Evolutionary conservation across 495 filamentous ascomycete genomes (phyloP), one percentile per base, ranked within the genome.

Genomic region (Annulohypoxylon stygium): DNA sequence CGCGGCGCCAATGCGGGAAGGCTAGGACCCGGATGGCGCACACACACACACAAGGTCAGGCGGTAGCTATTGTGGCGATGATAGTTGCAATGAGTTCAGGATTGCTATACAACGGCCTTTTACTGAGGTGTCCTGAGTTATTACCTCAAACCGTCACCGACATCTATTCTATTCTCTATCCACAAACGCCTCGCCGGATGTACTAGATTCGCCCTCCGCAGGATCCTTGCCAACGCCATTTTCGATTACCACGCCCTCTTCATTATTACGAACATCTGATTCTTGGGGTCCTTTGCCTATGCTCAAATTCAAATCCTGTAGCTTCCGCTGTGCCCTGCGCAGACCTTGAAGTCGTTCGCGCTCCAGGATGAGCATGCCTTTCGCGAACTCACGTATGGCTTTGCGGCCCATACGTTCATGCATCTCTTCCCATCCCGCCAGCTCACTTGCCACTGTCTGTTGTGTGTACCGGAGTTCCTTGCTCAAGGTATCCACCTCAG

Each of bases 361-460:
- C 81, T 99, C 97, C 36, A 85, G 81, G 6, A 95, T 87, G 37
- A 98, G 81, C 85, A 93, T 93, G 61, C 90, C 89, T 80, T 85
- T 89, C 39, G 92, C 95, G 74, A 97, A 88, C 14, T 92, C 87
- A 68, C 85, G 87, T 41, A 98, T 89, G 3, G 92, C 92, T 70
- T 87, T 89, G 30, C 89, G 83, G 2, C 92, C 94, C 81, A 93
- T 87, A 71, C 88, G 89, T 72, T 91, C 93, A 59, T 94, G 90
- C 84, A 93, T 89, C 12, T 96, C 93, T 75, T 97, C 93, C 92
- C 95, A 98, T 2, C 93, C 95, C 0, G 96, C 95, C 67, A 99
- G 78, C 79, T 99, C 97, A 7, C 89, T 85, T 11, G 97, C 95
- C 5, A 98, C 95, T 9, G 95, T 93, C 79, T 95, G 92, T 81